A percentile compares a stretch with the other conserved stretches of the same genome.
Conservation (phyloP, 495 filamentous ascomycete genomes). For the Hypoxylon subgilvum region DNA sequence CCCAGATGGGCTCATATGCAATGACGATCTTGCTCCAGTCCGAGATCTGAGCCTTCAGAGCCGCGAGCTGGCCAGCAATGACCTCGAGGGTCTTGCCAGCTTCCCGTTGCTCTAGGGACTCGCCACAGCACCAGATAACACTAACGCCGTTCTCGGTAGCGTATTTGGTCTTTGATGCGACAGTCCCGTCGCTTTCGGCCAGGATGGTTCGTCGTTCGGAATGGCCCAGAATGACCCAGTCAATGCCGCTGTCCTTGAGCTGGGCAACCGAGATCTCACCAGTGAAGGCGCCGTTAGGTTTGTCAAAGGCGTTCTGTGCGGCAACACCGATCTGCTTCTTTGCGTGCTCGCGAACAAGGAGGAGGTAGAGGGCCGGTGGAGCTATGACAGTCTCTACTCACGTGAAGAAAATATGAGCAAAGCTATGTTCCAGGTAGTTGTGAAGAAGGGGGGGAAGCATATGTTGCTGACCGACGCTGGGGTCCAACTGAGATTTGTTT, state of each 20-base stretch:
- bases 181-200: conserved; percentile 81
- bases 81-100: conserved; percentile 85
- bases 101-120: conserved; percentile 92
- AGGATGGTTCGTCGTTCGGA: conserved; percentile 88
- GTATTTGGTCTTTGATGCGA: conserved; percentile 90
- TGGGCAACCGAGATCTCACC: conserved; percentile 93
- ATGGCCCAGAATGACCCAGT: conserved; percentile 91
- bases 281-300: conserved; percentile 95
- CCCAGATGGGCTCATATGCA: conserved; percentile 99
- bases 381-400: conserved; percentile 87
- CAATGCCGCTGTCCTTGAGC: conserved; percentile 82
- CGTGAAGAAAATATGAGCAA: conserved; percentile 5
- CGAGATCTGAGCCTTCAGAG: conserved; percentile 69
- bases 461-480: conserved; percentile 70
- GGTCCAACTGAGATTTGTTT: conserved; percentile 76
- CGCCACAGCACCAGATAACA: conserved; percentile 96
- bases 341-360: conserved; percentile 77
- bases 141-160: conserved; percentile 84
- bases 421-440: background rate
- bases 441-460: conserved; percentile 7
- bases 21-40: conserved; percentile 95
- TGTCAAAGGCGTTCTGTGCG: conserved; percentile 95
- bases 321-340: conserved; percentile 72
- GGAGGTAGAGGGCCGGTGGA: conserved; percentile 88
- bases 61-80: conserved; percentile 77